These are phyloP conservation scores for Saccharomyces mikatae DNA, from an alignment of 805 yeast species.

Conservation along the genomic window DNA sequence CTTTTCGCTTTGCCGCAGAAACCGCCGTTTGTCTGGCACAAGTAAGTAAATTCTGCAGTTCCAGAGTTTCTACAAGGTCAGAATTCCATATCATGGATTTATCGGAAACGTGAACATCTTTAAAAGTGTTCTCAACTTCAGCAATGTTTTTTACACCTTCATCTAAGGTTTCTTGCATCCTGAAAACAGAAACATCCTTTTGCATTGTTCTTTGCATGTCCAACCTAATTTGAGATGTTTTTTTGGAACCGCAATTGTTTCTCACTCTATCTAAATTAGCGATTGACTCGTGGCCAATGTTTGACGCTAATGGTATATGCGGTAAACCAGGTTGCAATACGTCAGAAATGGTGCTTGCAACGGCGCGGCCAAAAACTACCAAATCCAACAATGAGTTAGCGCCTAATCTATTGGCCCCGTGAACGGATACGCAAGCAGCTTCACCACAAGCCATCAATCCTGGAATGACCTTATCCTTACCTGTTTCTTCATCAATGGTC, in stretches of 20 bases:
- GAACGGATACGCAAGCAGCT: conserved; percentile 98
- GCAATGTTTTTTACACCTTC: conserved; percentile 79
- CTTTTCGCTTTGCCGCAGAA: conserved; percentile 90
- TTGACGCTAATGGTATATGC: conserved; percentile 72
- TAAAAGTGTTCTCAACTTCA: conserved; percentile 65
- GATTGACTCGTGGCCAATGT: conserved; percentile 81
- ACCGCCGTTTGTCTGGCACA: conserved; percentile 95
- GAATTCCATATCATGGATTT: conserved; percentile 99
- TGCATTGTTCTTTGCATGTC: conserved; percentile 96
- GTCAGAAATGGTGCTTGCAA: conserved; percentile 83
- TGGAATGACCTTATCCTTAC: conserved; percentile 84
- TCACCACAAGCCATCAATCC: conserved; percentile 98
- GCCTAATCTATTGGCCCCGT: conserved; percentile 98
- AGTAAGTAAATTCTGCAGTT: conserved; percentile 90
- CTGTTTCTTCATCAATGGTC: conserved; percentile 66
- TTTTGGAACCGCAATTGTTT: conserved; percentile 69
- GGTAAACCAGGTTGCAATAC: conserved; percentile 83
- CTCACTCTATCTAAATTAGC: conserved; percentile 85
- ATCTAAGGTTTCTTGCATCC: conserved; percentile 86
- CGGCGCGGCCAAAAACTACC: conserved; percentile 98
- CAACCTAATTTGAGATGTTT: conserved; percentile 83
- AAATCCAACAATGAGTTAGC: conserved; percentile 94
- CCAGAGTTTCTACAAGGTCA: conserved; percentile 91
- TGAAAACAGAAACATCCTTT: conserved; percentile 92
- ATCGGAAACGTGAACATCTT: conserved; percentile 78